Evolutionary conservation across 225 moss, liverwort and hornwort genomes (phyloP).

Genomic region (Lunularia cruciata): DNA sequence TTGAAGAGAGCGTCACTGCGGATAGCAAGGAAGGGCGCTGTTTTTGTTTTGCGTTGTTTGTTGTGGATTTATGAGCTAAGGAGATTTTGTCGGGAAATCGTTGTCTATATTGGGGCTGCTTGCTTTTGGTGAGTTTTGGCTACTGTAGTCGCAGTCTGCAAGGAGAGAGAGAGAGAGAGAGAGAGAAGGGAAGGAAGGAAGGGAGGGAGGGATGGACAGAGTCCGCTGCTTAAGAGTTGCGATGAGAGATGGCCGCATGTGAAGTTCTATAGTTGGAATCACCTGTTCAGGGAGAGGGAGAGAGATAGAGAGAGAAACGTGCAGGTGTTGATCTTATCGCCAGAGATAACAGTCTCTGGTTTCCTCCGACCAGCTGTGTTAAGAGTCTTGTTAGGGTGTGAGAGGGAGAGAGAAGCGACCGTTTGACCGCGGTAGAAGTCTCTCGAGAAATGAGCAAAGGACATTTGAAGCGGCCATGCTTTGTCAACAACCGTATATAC

Average conservation of each 20-base stretch:
- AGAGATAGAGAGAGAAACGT: not conserved
- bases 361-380: not conserved
- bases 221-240: not conserved
- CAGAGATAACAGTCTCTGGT: not conserved
- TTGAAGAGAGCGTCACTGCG: not conserved
- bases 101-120: not conserved
- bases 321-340: not conserved
- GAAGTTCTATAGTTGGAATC: not conserved
- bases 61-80: conserved; percentile 14
- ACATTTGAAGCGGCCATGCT: conserved; percentile 4
- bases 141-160: not conserved
- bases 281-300: not conserved
- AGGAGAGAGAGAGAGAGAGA: conserved; percentile 1
- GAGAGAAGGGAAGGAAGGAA: not conserved
- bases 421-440: conserved; percentile 15
- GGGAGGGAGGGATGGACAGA: not conserved
- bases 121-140: not conserved
- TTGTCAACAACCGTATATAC: conserved; percentile 3
- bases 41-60: not conserved
- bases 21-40: not conserved
- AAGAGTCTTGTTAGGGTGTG: not conserved
- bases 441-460: not conserved
- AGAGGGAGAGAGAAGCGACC: not conserved
- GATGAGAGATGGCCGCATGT: not conserved
- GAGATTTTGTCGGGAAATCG: conserved; percentile 13